These are phyloP conservation scores for Blastomyces gilchristii DNA, from an alignment of 2,329 filamentous ascomycete species.

Conservation along the genomic window DNA sequence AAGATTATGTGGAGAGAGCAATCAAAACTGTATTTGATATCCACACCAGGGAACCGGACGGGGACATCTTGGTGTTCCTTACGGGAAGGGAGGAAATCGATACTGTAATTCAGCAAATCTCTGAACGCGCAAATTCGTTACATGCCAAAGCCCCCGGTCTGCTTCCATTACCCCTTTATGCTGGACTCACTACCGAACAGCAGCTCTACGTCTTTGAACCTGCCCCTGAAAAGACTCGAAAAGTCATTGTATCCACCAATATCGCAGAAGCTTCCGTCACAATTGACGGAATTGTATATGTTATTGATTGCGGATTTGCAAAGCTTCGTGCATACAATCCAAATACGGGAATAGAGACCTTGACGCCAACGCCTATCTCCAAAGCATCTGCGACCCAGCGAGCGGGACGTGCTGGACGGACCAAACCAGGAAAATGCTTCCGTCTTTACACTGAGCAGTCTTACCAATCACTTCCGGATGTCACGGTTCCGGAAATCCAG, in stretches of 20 bases:
- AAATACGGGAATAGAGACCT: conserved; percentile 70
- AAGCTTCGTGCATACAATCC: conserved; percentile 84
- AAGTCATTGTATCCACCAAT: conserved; percentile 88
- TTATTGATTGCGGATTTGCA: conserved; percentile 83
- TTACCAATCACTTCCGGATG: conserved; percentile 55
- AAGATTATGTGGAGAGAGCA: conserved; percentile 78
- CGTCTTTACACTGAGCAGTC: conserved; percentile 74
- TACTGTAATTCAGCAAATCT: conserved; percentile 63
- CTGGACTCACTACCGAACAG: conserved; percentile 77
- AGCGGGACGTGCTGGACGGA: conserved; percentile 80
- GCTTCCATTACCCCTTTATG: conserved; percentile 70
- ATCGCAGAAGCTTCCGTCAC: conserved; percentile 95
- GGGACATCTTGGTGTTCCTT: conserved; percentile 83
- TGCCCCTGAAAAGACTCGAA: conserved; percentile 68
- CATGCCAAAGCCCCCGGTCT: conserved; percentile 50
- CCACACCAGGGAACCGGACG: conserved; percentile 65
- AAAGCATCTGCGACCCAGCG: conserved; percentile 89
- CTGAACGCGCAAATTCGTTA: conserved; percentile 58
- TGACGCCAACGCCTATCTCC: conserved; percentile 72
- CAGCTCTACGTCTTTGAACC: conserved; percentile 93
- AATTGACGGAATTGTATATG: conserved; percentile 82
- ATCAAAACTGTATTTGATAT: conserved; percentile 81
- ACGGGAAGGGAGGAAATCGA: conserved; percentile 93
- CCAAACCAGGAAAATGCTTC: conserved; percentile 85
- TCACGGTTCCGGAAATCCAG: conserved; percentile 82